phyloP scores from a whole-genome alignment of 805 yeast species.

The Cyberlindnera mississippiensis region DNA sequence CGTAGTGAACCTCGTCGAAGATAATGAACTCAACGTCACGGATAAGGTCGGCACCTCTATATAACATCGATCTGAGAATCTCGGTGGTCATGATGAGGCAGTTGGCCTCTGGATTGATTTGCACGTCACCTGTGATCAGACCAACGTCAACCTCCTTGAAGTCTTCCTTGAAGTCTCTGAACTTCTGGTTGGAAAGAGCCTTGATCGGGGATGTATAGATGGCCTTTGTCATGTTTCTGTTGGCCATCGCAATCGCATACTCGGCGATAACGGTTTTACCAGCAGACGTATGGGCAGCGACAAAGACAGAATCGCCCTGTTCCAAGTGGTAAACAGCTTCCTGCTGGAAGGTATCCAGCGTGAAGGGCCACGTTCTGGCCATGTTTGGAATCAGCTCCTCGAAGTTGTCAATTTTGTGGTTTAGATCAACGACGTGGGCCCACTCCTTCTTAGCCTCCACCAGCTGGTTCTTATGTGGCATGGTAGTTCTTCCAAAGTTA shows the following conservation, averaged over 20 bases:
- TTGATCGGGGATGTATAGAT: constrained; percentile 95
- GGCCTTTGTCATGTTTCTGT: constrained; percentile 92
- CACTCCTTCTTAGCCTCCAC: constrained; percentile 51
- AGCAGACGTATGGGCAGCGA: constrained; percentile 98
- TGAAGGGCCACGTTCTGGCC: constrained; percentile 94
- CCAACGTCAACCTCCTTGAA: constrained; percentile 88
- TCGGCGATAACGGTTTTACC: constrained; percentile 99
- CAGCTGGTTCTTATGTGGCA: constrained; percentile 11
- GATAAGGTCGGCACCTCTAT: constrained; percentile 93
- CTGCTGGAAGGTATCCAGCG: constrained; percentile 90
- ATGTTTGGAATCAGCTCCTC: constrained; percentile 86
- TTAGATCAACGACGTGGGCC: constrained; percentile 94
- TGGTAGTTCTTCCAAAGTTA: constrained; percentile 34
- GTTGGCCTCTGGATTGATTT: constrained; percentile 93
- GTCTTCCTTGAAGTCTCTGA: constrained; percentile 77
- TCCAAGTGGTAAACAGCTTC: constrained; percentile 96
- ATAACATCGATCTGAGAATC: constrained; percentile 90
- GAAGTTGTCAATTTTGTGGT: constrained; percentile 80
- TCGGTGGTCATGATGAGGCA: constrained; percentile 98
- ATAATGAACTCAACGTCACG: constrained; percentile 97
- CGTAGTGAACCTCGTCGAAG: constrained; percentile 97
- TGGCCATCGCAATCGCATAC: constrained; percentile 96
- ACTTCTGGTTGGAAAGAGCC: constrained; percentile 86
- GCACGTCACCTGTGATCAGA: constrained; percentile 95
- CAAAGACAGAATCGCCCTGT: constrained; percentile 97